Evolutionary conservation across 768 basidiomycete genomes (phyloP).

Genomic region (Rhodotorula paludigena): DNA sequence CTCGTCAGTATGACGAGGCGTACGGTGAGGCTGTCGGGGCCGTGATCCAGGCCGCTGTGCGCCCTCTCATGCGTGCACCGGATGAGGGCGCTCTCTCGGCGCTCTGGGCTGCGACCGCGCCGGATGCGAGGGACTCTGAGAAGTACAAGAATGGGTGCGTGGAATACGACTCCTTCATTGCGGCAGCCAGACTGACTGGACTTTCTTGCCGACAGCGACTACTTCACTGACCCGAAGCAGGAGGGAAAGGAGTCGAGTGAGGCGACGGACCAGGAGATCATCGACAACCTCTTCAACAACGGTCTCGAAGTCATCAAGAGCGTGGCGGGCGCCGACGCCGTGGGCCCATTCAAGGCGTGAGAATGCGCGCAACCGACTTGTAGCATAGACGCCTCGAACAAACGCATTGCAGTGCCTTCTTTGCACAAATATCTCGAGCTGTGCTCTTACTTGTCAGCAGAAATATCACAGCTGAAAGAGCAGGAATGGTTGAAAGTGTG

Average conservation of each 20-base stretch:
- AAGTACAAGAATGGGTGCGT: slow-evolving; percentile 19
- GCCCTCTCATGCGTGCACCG: slow-evolving; percentile 11
- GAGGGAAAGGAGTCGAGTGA: slow-evolving; percentile 8
- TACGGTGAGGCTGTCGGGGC: slow-evolving; percentile 18
- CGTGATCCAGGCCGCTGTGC: background rate
- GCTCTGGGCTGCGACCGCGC: slow-evolving; percentile 15
- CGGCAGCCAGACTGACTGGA: too few species aligned
- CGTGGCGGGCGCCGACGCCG: background rate
- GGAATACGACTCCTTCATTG: too few species aligned
- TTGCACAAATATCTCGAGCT: background rate
- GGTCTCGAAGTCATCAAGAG: slow-evolving; percentile 22
- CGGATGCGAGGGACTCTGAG: slow-evolving; percentile 6
- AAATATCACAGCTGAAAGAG: too few species aligned
- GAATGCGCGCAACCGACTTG: background rate
- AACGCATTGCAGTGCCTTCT: background rate
- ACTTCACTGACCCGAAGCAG: slow-evolving; percentile 24
- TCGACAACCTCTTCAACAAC: slow-evolving; percentile 33
- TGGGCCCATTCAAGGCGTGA: slow-evolving; percentile 16
- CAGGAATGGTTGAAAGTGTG: too few species aligned
- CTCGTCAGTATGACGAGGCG: slow-evolving; percentile 30
- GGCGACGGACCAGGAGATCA: slow-evolving; percentile 24
- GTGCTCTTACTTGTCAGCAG: too few species aligned
- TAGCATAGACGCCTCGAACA: background rate
- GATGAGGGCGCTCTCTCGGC: slow-evolving; percentile 19
- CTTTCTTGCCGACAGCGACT: background rate